These are phyloP conservation scores for Chlorociboria aeruginascens DNA, from an alignment of 495 filamentous ascomycete genomes.

Conservation along the genomic window DNA sequence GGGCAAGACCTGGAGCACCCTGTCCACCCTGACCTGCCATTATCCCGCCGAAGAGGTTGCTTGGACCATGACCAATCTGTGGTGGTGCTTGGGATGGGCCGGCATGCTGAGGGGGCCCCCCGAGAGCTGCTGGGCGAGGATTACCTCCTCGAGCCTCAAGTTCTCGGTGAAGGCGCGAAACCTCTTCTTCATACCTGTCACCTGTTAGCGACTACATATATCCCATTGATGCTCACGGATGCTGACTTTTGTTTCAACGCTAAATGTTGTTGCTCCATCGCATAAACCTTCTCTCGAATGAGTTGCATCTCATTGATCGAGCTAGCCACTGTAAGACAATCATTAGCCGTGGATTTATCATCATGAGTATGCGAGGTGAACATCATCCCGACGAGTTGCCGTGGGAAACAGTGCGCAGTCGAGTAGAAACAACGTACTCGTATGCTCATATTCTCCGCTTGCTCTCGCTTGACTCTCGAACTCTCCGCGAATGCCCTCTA, in stretches of 20 bases:
- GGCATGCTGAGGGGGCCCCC: slow-evolving; percentile 53
- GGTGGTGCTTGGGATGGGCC: slow-evolving; percentile 75
- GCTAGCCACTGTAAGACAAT: slow-evolving; percentile 52
- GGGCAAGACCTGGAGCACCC: slow-evolving; percentile 74
- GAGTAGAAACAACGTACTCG: slow-evolving; percentile 61
- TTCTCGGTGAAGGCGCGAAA: slow-evolving; percentile 72
- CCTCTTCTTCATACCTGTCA: slow-evolving; percentile 83
- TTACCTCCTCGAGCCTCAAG: slow-evolving; percentile 74
- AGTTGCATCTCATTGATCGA: slow-evolving; percentile 90
- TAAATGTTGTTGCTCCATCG: slow-evolving; percentile 77
- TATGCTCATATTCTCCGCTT: slow-evolving; percentile 74
- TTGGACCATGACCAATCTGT: slow-evolving; percentile 80
- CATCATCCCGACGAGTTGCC: background rate
- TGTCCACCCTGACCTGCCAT: slow-evolving; percentile 85
- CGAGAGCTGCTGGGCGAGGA: slow-evolving; percentile 49
- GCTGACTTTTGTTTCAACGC: slow-evolving; percentile 82
- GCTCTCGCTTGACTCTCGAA: slow-evolving; percentile 73
- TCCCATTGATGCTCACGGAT: background rate
- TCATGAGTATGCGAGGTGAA: background rate
- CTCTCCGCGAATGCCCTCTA: slow-evolving; percentile 81
- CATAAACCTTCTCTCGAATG: slow-evolving; percentile 80
- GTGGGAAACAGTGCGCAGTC: background rate
- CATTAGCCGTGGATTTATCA: background rate
- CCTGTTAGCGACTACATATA: background rate
- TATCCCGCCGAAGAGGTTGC: slow-evolving; percentile 86